Conservation (phyloP, 352 stramenopile species). For the Aphanomyces stellatus region DNA sequence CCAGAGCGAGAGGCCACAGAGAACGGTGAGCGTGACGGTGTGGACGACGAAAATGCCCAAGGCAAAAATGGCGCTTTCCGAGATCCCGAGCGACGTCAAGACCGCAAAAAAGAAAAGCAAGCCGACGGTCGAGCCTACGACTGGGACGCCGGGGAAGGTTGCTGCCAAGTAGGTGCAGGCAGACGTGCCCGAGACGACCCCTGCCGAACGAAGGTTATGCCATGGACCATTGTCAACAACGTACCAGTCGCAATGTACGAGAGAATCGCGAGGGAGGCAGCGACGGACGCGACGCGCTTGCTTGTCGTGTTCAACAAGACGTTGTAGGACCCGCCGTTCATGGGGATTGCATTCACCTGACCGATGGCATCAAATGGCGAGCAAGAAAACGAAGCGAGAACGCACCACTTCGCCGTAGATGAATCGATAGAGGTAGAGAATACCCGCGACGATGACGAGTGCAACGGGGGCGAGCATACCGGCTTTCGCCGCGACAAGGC, state of each 20-base stretch:
- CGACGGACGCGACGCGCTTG: slow-evolving; percentile 89
- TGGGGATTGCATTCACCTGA: slow-evolving; percentile 79
- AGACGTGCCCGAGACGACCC: slow-evolving; percentile 81
- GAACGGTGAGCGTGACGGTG: slow-evolving; percentile 67
- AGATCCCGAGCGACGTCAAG: slow-evolving; percentile 88
- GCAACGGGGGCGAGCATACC: slow-evolving; percentile 87
- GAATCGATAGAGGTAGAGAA: slow-evolving; percentile 85
- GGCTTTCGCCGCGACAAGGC: slow-evolving; percentile 75
- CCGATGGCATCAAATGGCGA: not conserved
- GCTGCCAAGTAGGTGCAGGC: slow-evolving; percentile 82
- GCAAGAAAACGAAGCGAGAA: not conserved
- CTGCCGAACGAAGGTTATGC: not conserved
- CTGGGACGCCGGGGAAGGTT: slow-evolving; percentile 58
- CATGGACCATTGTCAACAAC: not conserved
- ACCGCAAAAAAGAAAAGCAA: slow-evolving; percentile 89
- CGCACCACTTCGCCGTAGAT: slow-evolving; percentile 91
- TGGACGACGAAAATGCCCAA: slow-evolving; percentile 89
- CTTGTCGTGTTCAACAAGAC: slow-evolving; percentile 93
- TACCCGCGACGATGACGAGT: slow-evolving; percentile 82
- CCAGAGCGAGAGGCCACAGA: slow-evolving; percentile 68
- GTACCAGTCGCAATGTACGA: slow-evolving; percentile 93
- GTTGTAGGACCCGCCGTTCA: slow-evolving; percentile 95
- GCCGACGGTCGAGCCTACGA: slow-evolving; percentile 70
- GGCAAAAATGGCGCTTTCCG: slow-evolving; percentile 86
- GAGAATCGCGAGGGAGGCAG: slow-evolving; percentile 90